Percentiles rank a stretch among this genome's conserved stretches.
These are phyloP conservation scores for Mucor ambiguus DNA, from an alignment of 371 early-diverging fungal species.

Conservation along the genomic window DNA sequence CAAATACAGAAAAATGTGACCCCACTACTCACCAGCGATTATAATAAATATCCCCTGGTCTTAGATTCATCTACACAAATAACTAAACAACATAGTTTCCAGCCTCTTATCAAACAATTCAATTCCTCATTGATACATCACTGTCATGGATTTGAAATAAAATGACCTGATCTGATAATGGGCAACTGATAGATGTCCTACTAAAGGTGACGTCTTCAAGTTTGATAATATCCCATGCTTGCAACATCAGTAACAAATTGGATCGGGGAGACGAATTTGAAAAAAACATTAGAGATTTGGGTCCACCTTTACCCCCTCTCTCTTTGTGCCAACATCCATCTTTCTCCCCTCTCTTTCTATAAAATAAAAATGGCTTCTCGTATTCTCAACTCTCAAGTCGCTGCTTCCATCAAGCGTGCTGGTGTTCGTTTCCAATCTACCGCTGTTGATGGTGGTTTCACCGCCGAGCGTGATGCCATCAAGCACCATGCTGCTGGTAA, in stretches of 20 bases:
- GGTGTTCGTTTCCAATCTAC: conserved; percentile 46
- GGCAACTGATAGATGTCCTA: background rate
- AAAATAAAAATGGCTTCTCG: conserved; percentile 22
- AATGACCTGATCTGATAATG: background rate
- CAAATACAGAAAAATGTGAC: too few relatives aligned
- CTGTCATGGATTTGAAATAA: background rate
- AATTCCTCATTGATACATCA: too few relatives aligned
- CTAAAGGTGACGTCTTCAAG: background rate
- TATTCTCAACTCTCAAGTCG: conserved; percentile 33
- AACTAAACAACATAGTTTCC: too few relatives aligned
- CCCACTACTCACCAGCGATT: too few relatives aligned
- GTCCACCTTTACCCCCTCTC: background rate
- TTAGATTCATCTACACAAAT: too few relatives aligned
- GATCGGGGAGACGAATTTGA: background rate
- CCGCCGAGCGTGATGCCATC: conserved; percentile 47
- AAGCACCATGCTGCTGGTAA: conserved; percentile 51
- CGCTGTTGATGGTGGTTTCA: conserved; percentile 29
- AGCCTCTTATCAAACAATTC: too few relatives aligned
- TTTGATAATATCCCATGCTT: conserved; percentile 3
- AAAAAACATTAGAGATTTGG: conserved; percentile 1
- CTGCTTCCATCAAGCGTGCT: conserved; percentile 41
- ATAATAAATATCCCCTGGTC: too few relatives aligned
- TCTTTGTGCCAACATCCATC: background rate
- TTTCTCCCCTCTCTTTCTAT: conserved; percentile 6
- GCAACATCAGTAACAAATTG: conserved; percentile 4